Evolutionary conservation across 176 grass and related monocot species (phyloP), one percentile per base, ranked within the genome.

Genomic region (Aegilops tauschii): DNA sequence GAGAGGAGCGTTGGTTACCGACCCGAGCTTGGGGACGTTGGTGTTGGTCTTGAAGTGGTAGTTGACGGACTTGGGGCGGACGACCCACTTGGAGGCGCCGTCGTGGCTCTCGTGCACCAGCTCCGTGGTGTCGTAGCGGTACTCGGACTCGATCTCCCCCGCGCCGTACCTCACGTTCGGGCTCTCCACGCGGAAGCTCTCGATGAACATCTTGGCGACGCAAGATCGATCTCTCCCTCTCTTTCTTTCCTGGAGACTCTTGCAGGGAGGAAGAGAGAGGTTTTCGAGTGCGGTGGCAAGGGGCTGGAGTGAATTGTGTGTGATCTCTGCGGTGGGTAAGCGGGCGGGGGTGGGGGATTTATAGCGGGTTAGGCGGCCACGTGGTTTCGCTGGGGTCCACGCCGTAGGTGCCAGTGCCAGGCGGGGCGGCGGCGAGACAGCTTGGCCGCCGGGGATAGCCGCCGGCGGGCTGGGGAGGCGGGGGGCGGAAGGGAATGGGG

Each of bases 111-210:
- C 96, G 88, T 98, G 93, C 39, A 95, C 96, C 82, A 98, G 83
- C 84, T 98, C 93, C 13, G 96, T 98, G 13, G 96, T 98, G 68
- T 95, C 88, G 92, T 98, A 98, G 69, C 83, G 86, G 93, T 98
- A 98, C 69, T 89, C 87, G 61, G 96, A 92, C 77, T 98, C 90
- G 90, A 98, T 95, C 87, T 92, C 89, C 40, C 76, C 76, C 30
- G 91, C 88, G 52, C 91, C 91, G 32, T 98, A 95, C 86, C 83
- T 79, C 9, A 98, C 93, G 84, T 92, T 32, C 21, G 96, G 91
- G 91, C 96, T 98, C 80, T 98, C 93, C 40, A 98, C 96, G 84
- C 93, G 91, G 86, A 98, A 98, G 76, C 88, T 98, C 86, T 98
- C 92, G 67, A 98, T 92, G 78, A 98, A 98, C 96, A 98, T 98